These are phyloP conservation scores for Penicillium griseofulvum DNA, from an alignment of 2,329 filamentous ascomycete species.

Conservation along the genomic window DNA sequence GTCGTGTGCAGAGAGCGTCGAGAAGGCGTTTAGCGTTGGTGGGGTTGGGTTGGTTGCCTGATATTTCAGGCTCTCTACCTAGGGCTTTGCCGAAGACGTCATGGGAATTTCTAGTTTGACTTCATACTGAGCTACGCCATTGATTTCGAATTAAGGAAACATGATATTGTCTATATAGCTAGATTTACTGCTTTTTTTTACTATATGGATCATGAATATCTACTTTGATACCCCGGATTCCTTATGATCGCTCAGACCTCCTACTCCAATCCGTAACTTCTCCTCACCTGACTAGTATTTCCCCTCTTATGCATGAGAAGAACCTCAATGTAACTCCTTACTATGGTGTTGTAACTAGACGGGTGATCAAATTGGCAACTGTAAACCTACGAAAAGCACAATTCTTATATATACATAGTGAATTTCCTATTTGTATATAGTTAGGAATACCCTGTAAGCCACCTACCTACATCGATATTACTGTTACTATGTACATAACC, in stretches of 20 bases:
- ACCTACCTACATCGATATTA: not conserved
- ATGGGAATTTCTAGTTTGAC: slow-evolving; percentile 11
- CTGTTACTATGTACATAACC: not conserved
- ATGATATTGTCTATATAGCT: not conserved
- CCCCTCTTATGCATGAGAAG: not conserved
- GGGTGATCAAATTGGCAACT: not conserved
- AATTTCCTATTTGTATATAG: not conserved
- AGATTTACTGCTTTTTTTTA: not conserved
- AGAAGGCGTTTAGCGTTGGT: slow-evolving; percentile 25
- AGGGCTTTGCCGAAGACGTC: slow-evolving; percentile 27
- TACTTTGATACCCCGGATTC: not conserved
- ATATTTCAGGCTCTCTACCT: slow-evolving; percentile 15
- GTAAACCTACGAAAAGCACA: not conserved
- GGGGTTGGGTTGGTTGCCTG: slow-evolving; percentile 26
- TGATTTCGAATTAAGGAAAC: not conserved
- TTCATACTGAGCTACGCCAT: slow-evolving; percentile 1
- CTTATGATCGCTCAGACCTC: slow-evolving; percentile 4
- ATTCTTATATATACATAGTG: not conserved
- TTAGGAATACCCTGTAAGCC: not conserved
- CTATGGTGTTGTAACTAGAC: not conserved
- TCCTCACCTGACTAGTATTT: slow-evolving; percentile 8
- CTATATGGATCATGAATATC: not conserved
- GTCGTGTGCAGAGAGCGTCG: slow-evolving; percentile 32
- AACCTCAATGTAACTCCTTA: not conserved
- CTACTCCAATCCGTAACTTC: not conserved